These are phyloP conservation scores for Sporobolomyces roseus DNA, from an alignment of 768 basidiomycete species.

Conservation along the genomic window DNA sequence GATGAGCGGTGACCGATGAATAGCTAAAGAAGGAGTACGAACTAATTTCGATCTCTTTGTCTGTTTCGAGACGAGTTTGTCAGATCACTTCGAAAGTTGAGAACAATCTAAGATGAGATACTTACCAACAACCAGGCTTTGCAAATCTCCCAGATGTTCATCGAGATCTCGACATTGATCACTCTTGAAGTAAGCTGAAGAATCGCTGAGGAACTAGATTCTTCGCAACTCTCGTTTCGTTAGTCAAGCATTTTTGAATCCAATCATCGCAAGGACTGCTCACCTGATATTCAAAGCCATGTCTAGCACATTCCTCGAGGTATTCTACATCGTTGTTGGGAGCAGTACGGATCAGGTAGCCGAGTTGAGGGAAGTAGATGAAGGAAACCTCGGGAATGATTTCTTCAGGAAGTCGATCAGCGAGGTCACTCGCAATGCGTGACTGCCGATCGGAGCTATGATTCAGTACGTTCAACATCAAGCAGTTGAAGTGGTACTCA, in stretches of 20 bases:
- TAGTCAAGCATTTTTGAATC: not conserved
- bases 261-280: conserved; percentile 8
- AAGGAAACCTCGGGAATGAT: conserved; percentile 70
- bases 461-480: not conserved
- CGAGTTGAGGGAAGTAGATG: conserved; percentile 92
- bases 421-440: conserved; percentile 70
- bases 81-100: not conserved
- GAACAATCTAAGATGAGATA: too few relatives aligned
- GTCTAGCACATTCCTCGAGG: conserved; percentile 66
- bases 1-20: not conserved
- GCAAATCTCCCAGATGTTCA: conserved; percentile 78
- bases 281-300: conserved; percentile 63
- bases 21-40: not conserved
- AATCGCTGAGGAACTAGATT: conserved; percentile 33
- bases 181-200: conserved; percentile 41
- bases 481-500: conserved; percentile 48
- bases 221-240: conserved; percentile 10
- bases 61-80: conserved; percentile 48
- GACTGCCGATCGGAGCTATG: conserved; percentile 54
- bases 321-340: conserved; percentile 54
- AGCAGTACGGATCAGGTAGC: conserved; percentile 50
- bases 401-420: conserved; percentile 56
- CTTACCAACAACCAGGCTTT: conserved; percentile 73
- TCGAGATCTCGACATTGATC: conserved; percentile 53
- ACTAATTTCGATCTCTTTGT: conserved; percentile 75